Base-by-base conservation (phyloP, 2,329 filamentous ascomycete species). In the Fusarium avenaceum region DNA sequence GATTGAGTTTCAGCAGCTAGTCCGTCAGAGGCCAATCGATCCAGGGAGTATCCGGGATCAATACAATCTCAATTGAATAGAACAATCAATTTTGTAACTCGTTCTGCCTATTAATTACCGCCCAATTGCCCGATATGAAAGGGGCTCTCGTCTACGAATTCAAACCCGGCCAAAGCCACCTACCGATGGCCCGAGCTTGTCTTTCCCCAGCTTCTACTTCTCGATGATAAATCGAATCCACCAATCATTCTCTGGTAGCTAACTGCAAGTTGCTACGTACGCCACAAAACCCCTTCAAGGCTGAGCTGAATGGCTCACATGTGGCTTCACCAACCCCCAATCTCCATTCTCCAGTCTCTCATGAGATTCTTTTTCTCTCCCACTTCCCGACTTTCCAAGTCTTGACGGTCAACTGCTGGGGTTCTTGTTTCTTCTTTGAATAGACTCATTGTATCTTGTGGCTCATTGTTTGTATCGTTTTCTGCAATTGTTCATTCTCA, bases 181-280 rank as follows among this genome's bases (percentile, higher is more conserved):
- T 65, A 69, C 38, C 30, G 44, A 63, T 57, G 56, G 60, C 46
- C 67, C 67, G 56, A 70, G 63, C 63, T 70, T 49, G 39, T 38
- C 19, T 51, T 52, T 53, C 47, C 42, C 59, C 50, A 55, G 46
- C 33, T 60, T 64, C 47, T 24, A 7, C 24, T 24, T 24, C 24
- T 43, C 3, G 13, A 19, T 38, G 22, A 11, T 33, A 42, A 52
- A 28, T 67, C 56, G 38, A 52, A 28, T 67, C 56, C 56, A 64
- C 67, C 67, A 67, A 69, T 70, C 14, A 33, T 50, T 20, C 30
- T 53, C 60, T 53, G 28, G 28, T 24, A 22, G 22, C 22, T 5
- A 49, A 19, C 15, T 26, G 43, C 40, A 6, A 28, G 30, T 46
- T 35, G 43, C 53, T 58, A 58, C 58, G 38, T 46, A 46, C 53